Evolutionary conservation across 2,329 filamentous ascomycete genomes (phyloP).

Genomic region (Apiospora sp.): DNA sequence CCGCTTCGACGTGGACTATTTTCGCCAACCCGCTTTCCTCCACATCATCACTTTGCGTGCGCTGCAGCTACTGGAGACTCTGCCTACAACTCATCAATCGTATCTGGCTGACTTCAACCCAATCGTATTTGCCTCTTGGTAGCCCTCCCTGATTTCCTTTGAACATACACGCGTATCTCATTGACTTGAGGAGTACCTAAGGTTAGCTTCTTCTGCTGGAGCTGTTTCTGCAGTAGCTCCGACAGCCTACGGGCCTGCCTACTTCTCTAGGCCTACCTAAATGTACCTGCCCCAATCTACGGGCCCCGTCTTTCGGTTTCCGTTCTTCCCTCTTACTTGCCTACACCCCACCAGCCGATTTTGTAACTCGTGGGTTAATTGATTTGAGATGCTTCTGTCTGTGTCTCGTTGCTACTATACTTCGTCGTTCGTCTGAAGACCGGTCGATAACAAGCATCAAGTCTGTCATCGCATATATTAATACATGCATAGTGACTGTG

Average conservation of each 20-base stretch:
- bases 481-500: background rate
- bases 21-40: constrained; percentile 9
- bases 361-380: background rate
- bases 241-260: background rate
- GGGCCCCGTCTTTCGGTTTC: background rate
- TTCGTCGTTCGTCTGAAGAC: background rate
- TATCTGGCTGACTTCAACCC: background rate
- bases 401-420: background rate
- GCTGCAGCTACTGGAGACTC: background rate
- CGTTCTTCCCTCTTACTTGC: background rate
- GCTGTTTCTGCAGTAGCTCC: background rate
- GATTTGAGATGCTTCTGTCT: background rate
- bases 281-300: background rate
- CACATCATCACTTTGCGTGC: constrained; percentile 1
- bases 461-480: background rate
- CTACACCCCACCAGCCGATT: background rate
- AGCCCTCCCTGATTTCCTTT: background rate
- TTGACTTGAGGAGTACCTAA: background rate
- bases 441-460: background rate
- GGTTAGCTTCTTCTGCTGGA: background rate
- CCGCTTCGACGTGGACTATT: constrained; percentile 11
- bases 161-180: background rate
- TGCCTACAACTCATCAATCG: background rate
- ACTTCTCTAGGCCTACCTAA: background rate
- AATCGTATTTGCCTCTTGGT: background rate